phyloP scores from a whole-genome alignment of 2,329 filamentous ascomycete genomes.

The Fusarium nygamai region DNA sequence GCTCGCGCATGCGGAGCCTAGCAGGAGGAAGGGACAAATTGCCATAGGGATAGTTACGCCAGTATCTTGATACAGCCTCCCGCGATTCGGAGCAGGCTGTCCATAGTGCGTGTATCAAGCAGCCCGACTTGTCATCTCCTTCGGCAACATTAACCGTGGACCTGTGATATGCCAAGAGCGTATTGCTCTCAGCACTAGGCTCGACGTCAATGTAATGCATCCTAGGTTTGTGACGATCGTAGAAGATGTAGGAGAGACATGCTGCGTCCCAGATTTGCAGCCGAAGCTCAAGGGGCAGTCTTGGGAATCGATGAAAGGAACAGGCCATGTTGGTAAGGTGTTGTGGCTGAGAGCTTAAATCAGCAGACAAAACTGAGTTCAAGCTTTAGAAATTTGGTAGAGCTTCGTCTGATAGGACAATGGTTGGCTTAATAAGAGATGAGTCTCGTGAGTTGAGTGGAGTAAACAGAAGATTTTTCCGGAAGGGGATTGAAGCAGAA shows the following conservation, averaged over 20 bases:
- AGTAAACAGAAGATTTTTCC: neutral
- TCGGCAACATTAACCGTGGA: rapidly evolving
- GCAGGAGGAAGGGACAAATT: rapidly evolving
- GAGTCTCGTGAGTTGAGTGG: neutral
- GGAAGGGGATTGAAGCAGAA: neutral
- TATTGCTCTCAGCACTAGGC: neutral
- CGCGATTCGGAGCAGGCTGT: neutral
- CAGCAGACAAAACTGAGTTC: too few species aligned
- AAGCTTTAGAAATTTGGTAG: too few species aligned
- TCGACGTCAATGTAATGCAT: neutral
- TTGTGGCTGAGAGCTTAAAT: too few species aligned
- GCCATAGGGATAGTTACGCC: neutral
- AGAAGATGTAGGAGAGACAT: rapidly evolving
- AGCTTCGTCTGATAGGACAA: too few species aligned
- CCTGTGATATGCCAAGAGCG: neutral
- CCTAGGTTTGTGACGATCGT: rapidly evolving
- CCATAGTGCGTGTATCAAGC: neutral
- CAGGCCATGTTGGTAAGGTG: neutral
- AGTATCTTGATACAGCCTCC: neutral
- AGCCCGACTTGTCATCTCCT: neutral
- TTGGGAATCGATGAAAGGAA: neutral
- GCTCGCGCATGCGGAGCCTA: neutral
- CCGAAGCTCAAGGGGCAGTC: neutral
- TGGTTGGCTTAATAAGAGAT: neutral
- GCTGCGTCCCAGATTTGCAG: neutral